Evolutionary conservation across 1,139 yeast species (phyloP), one percentile per base, ranked within the genome.

Genomic region (Blastobotrys niveus): DNA sequence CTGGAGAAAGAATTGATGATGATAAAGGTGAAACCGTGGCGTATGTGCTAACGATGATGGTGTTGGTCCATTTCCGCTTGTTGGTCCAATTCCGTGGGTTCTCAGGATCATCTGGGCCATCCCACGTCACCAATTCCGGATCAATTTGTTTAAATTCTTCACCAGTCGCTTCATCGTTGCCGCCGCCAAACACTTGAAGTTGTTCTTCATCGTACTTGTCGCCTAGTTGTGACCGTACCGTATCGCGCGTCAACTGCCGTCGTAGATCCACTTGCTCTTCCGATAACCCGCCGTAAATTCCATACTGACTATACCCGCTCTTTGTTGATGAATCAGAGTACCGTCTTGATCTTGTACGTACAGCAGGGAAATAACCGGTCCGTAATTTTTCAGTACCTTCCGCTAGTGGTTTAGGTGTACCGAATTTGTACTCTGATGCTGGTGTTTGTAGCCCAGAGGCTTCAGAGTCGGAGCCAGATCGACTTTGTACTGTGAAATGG

Each of bases 71-170:
- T 54, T 79, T 79, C 29, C 64, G 55, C 0, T 43, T 17, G 0
- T 49, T 14, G 0, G 71, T 26, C 85, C 85, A 80, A 60, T 80
- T 80, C 48, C 83, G 63, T 27, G 87, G 84, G 52, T 74, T 72
- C 18, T 63, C 64, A 0, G 82, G 80, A 55, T 80, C 86, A 47
- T 76, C 72, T 2, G 68, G 71, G 3, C 79, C 78, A 34, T 79
- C 81, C 84, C 84, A 80, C 1, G 82, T 73, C 3, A 80, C 79
- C 35, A 79, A 62, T 54, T 79, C 84, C 0, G 82, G 84, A 53
- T 80, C 85, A 5, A 75, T 56, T 2, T 65, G 65, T 21, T 63
- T 58, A 52, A 73, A 77, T 51, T 76, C 81, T 10, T 65, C 22
- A 9, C 49, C 49, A 5, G 33, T 42, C 14, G 33, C 38, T 5